Evolutionary conservation across 2,329 filamentous ascomycete species (phyloP).

Genomic region (Colletotrichum sp.): DNA sequence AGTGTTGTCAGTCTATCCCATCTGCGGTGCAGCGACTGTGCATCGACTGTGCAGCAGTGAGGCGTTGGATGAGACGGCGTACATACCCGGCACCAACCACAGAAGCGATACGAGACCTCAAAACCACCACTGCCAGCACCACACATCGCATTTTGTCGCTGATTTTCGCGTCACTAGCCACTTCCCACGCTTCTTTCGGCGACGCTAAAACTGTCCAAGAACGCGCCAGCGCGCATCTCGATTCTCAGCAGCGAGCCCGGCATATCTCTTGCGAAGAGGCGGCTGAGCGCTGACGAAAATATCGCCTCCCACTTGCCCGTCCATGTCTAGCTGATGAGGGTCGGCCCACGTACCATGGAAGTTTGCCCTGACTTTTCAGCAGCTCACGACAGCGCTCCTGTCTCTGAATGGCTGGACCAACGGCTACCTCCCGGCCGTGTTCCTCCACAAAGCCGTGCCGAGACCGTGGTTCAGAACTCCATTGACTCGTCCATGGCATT

Average conservation of each 20-base stretch:
- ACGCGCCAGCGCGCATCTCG: not conserved
- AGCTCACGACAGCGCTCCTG: not conserved
- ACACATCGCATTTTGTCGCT: not conserved
- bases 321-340: not conserved
- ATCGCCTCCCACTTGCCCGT: not conserved
- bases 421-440: not conserved
- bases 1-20: not conserved
- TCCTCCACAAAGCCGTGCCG: constrained; percentile 9
- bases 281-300: constrained; percentile 6
- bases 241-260: not conserved
- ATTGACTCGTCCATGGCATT: constrained; percentile 8
- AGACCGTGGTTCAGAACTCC: not conserved
- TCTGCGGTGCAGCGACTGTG: not conserved
- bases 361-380: not conserved
- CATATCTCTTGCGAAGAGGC: not conserved
- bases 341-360: not conserved
- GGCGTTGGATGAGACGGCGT: constrained; percentile 2
- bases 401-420: constrained; percentile 1
- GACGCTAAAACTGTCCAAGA: constrained; percentile 7
- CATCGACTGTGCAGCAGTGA: not conserved
- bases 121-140: not conserved
- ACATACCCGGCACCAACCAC: constrained; percentile 2
- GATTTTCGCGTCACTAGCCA: not conserved
- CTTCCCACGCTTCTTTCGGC: not conserved
- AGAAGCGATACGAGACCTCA: not conserved